Evolutionary conservation across 805 yeast genomes (phyloP).

Genomic region (Saccharomyces mikatae): DNA sequence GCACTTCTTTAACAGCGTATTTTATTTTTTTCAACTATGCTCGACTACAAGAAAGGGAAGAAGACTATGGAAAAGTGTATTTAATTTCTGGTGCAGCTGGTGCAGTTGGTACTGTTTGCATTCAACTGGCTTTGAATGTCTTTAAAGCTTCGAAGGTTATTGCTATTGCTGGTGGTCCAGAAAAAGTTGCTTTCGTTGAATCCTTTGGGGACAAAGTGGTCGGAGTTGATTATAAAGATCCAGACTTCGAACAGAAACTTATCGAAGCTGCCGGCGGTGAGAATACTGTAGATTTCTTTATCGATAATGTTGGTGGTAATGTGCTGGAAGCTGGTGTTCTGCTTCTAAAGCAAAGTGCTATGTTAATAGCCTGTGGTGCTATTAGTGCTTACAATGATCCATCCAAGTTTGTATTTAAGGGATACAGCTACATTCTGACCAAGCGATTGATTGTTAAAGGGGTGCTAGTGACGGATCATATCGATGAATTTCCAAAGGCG

Average conservation of each 20-base stretch:
- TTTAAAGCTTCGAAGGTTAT: conserved; percentile 48
- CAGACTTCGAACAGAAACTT: conserved; percentile 31
- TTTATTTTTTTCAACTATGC: conserved; percentile 45
- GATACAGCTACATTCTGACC: conserved; percentile 38
- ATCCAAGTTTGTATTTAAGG: conserved; percentile 31
- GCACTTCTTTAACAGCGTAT: conserved; percentile 57
- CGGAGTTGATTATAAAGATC: conserved; percentile 46
- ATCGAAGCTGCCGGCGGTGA: conserved; percentile 36
- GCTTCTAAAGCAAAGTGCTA: conserved; percentile 34
- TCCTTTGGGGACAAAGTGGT: conserved; percentile 46
- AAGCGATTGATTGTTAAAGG: conserved; percentile 48
- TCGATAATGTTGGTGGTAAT: conserved; percentile 60
- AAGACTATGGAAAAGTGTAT: conserved; percentile 37
- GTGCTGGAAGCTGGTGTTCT: conserved; percentile 39
- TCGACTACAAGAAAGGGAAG: conserved; percentile 34
- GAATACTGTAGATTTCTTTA: conserved; percentile 44
- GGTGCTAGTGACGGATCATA: conserved; percentile 42
- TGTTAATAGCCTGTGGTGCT: conserved; percentile 54
- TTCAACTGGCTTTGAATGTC: conserved; percentile 48
- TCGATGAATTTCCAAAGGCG: conserved; percentile 33
- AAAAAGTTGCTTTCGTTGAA: conserved; percentile 46
- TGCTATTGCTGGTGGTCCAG: conserved; percentile 55
- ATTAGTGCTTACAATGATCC: conserved; percentile 49
- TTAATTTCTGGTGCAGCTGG: conserved; percentile 63
- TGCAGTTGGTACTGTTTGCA: conserved; percentile 57